These are phyloP conservation scores for Pseudognaphalium luteoalbum DNA, from an alignment of 129 eudicot species.

Conservation along the genomic window DNA sequence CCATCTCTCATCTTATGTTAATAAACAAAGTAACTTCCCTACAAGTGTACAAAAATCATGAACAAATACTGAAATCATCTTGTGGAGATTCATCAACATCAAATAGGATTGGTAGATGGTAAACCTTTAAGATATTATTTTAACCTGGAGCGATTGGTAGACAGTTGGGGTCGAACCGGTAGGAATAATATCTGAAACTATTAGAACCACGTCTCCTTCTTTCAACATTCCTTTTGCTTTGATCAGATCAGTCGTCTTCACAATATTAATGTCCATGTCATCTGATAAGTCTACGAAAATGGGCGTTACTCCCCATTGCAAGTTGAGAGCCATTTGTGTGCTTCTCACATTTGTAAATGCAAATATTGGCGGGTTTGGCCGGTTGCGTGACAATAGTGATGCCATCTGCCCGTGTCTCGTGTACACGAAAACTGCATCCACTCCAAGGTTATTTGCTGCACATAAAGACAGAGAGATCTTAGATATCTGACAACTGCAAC, in stretches of 20 bases:
- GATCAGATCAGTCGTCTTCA: slow-evolving; percentile 41
- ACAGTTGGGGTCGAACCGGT: slow-evolving; percentile 28
- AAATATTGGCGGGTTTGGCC: slow-evolving; percentile 68
- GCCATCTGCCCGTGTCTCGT: slow-evolving; percentile 74
- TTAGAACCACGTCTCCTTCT: slow-evolving; percentile 50
- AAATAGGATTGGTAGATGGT: slow-evolving; percentile 2
- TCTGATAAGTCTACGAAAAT: slow-evolving; percentile 59
- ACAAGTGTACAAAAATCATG: neutral
- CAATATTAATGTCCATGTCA: slow-evolving; percentile 63
- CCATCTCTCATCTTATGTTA: neutral
- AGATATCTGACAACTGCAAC: neutral
- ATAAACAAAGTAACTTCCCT: neutral
- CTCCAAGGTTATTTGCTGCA: slow-evolving; percentile 63
- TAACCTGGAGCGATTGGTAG: slow-evolving; percentile 66
- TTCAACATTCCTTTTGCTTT: slow-evolving; percentile 56
- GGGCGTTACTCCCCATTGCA: slow-evolving; percentile 83
- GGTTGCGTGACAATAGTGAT: slow-evolving; percentile 63
- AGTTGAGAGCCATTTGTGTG: slow-evolving; percentile 41
- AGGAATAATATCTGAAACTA: slow-evolving; percentile 63
- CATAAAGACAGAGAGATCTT: neutral
- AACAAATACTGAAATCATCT: neutral
- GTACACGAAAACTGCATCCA: slow-evolving; percentile 73
- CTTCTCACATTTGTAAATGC: slow-evolving; percentile 55
- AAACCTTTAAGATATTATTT: slow-evolving; percentile 25
- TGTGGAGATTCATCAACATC: neutral